Base-by-base conservation (phyloP, 2,329 filamentous ascomycete species). In the Sporothrix brasiliensis region DNA sequence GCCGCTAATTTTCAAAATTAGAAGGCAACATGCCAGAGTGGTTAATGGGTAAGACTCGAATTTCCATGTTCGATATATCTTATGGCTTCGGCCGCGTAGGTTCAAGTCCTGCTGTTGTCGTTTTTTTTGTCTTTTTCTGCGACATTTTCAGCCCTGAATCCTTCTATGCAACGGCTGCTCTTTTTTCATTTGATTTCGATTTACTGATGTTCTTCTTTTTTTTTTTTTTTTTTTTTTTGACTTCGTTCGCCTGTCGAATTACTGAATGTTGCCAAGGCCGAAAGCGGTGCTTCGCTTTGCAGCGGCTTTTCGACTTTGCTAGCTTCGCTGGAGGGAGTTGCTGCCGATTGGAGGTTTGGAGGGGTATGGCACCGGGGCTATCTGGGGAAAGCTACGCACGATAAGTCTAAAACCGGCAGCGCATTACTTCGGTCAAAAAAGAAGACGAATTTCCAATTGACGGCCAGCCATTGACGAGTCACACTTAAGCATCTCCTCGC, bases 31-130 rank as follows among this genome's bases (percentile, higher is more conserved):
- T 63, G 58, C 58, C 58, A 63, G 58, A 63, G 58, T 63, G 58
- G 58, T 63, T 63, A 63, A 63, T 63, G 58, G 58, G 58, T 63
- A 63, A 63, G 58, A 63, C 58, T 63, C 58, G 58, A 63, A 63
- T 54, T 54, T 30, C 52, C 52, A 30, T 5, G 21, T 54, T 54
- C 52, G 52, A 30, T 54, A 54, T 11, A 63, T 63, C 58, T 63
- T 63, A 63, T 63, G 58, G 58, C 58, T 63, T 63, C 58, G 58
- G 58, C 58, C 58, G 58, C 58, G 58, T 63, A 63, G 58, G 58
- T 63, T 63, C 58, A 63, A 63, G 41, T 63, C 56, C 58, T 63
- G 58, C 58, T 63, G 58, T 63, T 63, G 58, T 63, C 58, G 58
- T 63, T 27, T 61, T 19, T 63, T 63, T 47, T 44, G n/a, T 47